phyloP scores from a whole-genome alignment of 352 stramenopile species.

The Phytopythium boreale region DNA sequence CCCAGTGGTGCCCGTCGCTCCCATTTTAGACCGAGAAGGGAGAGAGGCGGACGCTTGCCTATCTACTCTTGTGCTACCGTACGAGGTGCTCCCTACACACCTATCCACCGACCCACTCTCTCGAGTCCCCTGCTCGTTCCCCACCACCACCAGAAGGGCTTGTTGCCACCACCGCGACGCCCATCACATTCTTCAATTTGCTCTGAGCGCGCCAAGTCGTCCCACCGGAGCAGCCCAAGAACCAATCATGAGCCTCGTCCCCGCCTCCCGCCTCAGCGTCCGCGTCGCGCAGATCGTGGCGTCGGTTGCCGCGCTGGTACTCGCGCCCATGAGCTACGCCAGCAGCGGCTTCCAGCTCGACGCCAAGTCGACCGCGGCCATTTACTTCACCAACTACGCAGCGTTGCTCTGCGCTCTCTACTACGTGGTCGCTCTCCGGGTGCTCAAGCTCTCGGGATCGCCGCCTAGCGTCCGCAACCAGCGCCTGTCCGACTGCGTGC shows the following conservation, averaged over 20 bases:
- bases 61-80: no score
- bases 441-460: constrained; percentile 10
- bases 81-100: no score
- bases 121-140: no score
- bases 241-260: constrained; percentile 1
- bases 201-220: neutral
- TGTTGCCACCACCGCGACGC: neutral
- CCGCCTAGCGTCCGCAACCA: constrained; percentile 13
- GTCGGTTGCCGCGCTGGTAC: constrained; percentile 7
- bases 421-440: constrained; percentile 16
- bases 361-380: constrained; percentile 9
- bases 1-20: neutral
- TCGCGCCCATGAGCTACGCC: constrained; percentile 3
- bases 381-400: constrained; percentile 28
- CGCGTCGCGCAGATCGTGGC: neutral
- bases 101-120: no score
- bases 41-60: no score
- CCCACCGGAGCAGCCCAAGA: neutral
- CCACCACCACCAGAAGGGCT: neutral
- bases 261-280: neutral
- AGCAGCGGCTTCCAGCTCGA: constrained; percentile 10
- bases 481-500: constrained; percentile 14
- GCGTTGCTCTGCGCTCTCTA: constrained; percentile 20
- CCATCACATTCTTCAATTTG: constrained; percentile 6
- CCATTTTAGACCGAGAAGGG: neutral